Base-by-base conservation (phyloP, 805 yeast genomes). In the Wickerhamiella alocasiicola region DNA sequence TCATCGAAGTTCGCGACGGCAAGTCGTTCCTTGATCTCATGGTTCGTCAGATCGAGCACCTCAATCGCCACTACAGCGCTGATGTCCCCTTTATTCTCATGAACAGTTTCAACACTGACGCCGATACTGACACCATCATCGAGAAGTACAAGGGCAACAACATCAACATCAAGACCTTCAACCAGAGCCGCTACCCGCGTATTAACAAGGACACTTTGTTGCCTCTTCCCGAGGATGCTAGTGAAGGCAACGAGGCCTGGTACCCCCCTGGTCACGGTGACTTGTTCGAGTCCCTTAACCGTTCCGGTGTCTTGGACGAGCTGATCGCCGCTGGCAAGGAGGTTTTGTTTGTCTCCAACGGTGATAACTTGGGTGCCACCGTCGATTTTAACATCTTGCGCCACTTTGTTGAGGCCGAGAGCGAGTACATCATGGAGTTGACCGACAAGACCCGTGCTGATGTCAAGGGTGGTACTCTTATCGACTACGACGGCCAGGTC, bases 251-350 rank as follows among this genome's bases (percentile, higher is more conserved):
- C 52, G 88, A 83, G 55, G 70, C 81, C 44, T 91, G 98, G 98
- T 91, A 91, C 61, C 98, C 98, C 38, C 98, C 98, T n/a, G 98
- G 98, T 41, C 98, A 91, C 63, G 98, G 98, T 65, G 98, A 91
- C 65, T 67, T 91, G 61, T 91, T 87, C 52, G 98, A 91, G 67
- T 69, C 91, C 17, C 69, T 91, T 57, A 77, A 81, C 45, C 75
- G 82, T 44, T 78, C 94, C 9, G 98, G 98, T 46, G 91, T 88
- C 58, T 71, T 91, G 50, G 97, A 91, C 46, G 76, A 80, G 46
- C 72, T 91, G 49, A 69, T 91, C 48, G 83, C 78, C 40, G 88
- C 83, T 59, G 98, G 98, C 52, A 84, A 91, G 68, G 98, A 91
- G 67, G 70, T 83, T 46, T 68, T 91, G 56, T 91, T 91, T 55